phyloP scores from a whole-genome alignment of 192 early-diverging fungal species.

The Backusella circina region DNA sequence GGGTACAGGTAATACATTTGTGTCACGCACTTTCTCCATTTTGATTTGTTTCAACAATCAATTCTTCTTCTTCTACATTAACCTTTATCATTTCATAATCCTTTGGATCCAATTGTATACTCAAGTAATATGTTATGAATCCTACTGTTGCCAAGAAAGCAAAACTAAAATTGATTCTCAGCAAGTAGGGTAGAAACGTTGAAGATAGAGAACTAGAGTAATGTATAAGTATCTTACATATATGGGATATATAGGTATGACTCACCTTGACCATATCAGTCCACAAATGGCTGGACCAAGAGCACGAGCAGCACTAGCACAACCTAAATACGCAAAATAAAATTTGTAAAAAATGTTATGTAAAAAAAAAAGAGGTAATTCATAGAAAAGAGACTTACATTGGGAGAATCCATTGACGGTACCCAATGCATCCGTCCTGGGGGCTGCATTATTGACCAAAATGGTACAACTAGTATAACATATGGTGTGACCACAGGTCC shows the following conservation, averaged over 20 bases:
- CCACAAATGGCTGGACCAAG: conserved; percentile 51
- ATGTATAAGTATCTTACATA: neutral
- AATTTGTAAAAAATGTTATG: neutral
- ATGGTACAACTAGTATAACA: conserved; percentile 43
- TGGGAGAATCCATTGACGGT: conserved; percentile 56
- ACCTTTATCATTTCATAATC: conserved; percentile 1
- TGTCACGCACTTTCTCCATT: neutral
- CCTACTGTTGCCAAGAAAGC: neutral
- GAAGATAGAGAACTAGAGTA: conserved; percentile 5
- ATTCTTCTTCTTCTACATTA: neutral
- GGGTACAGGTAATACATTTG: neutral
- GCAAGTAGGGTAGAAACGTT: neutral
- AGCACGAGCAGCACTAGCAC: conserved; percentile 31
- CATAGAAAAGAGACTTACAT: conserved; percentile 17
- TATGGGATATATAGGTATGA: neutral
- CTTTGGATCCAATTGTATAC: neutral
- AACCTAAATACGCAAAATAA: neutral
- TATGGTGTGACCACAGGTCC: conserved; percentile 21
- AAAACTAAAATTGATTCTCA: neutral
- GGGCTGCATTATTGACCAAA: conserved; percentile 47
- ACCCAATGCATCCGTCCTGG: conserved; percentile 38
- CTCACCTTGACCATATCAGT: conserved; percentile 40
- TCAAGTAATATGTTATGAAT: neutral
- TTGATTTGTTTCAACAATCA: neutral
- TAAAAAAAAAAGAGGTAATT: neutral